phyloP scores from a whole-genome alignment of 352 stramenopile species.

The Aphanomyces invadans region DNA sequence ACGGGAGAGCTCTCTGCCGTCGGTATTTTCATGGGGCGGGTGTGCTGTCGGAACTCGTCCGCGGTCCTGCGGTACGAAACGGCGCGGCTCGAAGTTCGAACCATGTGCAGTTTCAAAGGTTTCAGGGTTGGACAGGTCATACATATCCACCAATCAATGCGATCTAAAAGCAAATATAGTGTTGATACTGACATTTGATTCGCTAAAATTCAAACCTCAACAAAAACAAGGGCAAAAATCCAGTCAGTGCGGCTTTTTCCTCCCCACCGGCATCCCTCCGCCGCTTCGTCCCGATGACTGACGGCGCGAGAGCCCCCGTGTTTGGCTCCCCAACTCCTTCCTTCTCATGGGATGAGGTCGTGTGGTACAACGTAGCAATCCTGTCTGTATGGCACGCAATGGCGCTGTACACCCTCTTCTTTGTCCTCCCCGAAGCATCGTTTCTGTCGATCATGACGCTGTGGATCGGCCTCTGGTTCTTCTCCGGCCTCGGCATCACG shows the following conservation, averaged over 20 bases:
- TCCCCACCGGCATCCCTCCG: neutral
- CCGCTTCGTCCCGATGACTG: neutral
- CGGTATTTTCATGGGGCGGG: no score
- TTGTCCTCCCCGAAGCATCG: constrained; percentile 44
- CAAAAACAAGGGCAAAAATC: neutral
- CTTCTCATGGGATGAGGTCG: constrained; percentile 47
- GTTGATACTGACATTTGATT: no score
- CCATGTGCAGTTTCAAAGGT: no score
- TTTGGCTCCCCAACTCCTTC: constrained; percentile 5
- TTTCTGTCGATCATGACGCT: constrained; percentile 45
- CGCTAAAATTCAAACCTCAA: neutral
- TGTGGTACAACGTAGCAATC: constrained; percentile 82
- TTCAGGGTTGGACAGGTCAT: no score
- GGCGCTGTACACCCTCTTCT: constrained; percentile 61
- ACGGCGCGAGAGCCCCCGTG: neutral
- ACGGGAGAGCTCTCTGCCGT: no score
- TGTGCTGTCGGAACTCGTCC: no score
- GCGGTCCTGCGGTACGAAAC: no score
- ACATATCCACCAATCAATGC: no score
- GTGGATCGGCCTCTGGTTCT: constrained; percentile 55
- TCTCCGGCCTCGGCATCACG: constrained; percentile 94
- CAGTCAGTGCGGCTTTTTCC: neutral
- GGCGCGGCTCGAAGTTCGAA: no score
- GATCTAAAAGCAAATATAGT: no score
- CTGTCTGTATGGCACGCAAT: constrained; percentile 59